Evolutionary conservation across 768 basidiomycete genomes (phyloP).

Genomic region (Cystofilobasidium bisporidii): DNA sequence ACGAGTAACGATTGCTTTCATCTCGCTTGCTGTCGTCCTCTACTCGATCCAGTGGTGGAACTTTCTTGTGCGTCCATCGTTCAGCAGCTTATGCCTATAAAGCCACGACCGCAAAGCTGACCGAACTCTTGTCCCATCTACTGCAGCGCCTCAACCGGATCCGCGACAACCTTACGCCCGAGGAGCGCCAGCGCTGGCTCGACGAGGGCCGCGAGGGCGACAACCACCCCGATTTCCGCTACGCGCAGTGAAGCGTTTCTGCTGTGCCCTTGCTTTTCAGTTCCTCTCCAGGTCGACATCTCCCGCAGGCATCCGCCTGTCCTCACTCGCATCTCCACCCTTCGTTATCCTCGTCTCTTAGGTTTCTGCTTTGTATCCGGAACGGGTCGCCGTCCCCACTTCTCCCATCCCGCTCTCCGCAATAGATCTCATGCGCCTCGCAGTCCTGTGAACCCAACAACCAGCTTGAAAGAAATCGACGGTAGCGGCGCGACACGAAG

Average conservation of each 20-base stretch:
- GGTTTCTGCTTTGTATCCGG: no score
- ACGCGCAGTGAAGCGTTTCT: background rate
- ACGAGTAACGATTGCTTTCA: slow-evolving; percentile 2
- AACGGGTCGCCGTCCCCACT: no score
- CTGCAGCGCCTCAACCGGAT: slow-evolving; percentile 11
- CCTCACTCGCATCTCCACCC: no score
- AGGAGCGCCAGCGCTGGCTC: slow-evolving; percentile 15
- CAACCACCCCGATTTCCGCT: slow-evolving; percentile 12
- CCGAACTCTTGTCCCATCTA: background rate
- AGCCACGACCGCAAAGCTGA: no score
- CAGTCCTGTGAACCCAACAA: no score
- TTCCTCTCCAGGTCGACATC: no score
- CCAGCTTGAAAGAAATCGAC: no score
- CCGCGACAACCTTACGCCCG: slow-evolving; percentile 1
- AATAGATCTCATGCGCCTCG: no score
- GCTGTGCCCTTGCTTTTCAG: background rate
- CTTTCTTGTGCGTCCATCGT: no score
- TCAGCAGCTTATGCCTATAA: background rate
- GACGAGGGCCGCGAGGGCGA: slow-evolving; percentile 15
- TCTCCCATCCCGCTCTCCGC: no score
- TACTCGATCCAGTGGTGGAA: slow-evolving; percentile 13
- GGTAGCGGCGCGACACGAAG: no score
- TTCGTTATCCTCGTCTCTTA: background rate
- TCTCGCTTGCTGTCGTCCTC: background rate
- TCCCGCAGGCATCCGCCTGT: no score